A percentile compares a stretch with the other conserved stretches of the same genome.
Conservation (phyloP, 2,329 filamentous ascomycete species). For the Diplodia mutila region DNA sequence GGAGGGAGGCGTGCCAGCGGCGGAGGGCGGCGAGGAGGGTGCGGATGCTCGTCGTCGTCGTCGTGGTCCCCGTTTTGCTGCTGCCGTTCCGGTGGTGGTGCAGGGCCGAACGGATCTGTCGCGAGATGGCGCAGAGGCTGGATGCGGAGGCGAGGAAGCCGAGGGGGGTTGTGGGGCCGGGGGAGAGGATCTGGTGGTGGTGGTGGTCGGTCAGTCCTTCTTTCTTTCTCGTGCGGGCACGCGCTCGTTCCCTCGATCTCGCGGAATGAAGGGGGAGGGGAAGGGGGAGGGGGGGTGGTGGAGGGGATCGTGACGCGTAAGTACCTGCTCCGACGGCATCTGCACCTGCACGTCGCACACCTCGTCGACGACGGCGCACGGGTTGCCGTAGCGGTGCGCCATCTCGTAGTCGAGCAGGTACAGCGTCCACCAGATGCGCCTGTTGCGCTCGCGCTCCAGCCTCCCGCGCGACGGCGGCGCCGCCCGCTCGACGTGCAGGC, state of each 20-base stretch:
- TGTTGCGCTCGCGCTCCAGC: slow-evolving; percentile 40
- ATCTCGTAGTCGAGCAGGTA: slow-evolving; percentile 42
- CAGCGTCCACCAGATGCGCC: slow-evolving; percentile 45
- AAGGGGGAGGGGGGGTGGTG: too few relatives aligned
- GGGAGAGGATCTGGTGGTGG: slow-evolving; percentile 34
- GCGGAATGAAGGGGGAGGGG: too few relatives aligned
- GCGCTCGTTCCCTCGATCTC: too few relatives aligned
- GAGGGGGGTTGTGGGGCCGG: slow-evolving; percentile 41
- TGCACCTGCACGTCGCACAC: slow-evolving; percentile 38
- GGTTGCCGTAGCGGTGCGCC: slow-evolving; percentile 41
- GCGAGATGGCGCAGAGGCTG: slow-evolving; percentile 38
- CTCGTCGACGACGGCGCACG: slow-evolving; percentile 40
- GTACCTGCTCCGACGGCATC: slow-evolving; percentile 40
- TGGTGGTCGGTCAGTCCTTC: slow-evolving; percentile 25
- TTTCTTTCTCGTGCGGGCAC: too few relatives aligned
- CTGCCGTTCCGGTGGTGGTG: slow-evolving; percentile 37
- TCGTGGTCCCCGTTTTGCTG: too few relatives aligned
- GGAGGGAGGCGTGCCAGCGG: slow-evolving; percentile 40
- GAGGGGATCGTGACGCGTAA: background rate
- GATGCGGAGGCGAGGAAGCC: slow-evolving; percentile 39
- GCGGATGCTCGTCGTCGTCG: slow-evolving; percentile 30
- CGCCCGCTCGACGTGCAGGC: slow-evolving; percentile 40
- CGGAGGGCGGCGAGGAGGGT: slow-evolving; percentile 38
- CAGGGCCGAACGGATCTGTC: slow-evolving; percentile 40
- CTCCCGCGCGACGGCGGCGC: slow-evolving; percentile 34